Conservation (phyloP, 768 basidiomycete species). For the Boletus patriciae region DNA sequence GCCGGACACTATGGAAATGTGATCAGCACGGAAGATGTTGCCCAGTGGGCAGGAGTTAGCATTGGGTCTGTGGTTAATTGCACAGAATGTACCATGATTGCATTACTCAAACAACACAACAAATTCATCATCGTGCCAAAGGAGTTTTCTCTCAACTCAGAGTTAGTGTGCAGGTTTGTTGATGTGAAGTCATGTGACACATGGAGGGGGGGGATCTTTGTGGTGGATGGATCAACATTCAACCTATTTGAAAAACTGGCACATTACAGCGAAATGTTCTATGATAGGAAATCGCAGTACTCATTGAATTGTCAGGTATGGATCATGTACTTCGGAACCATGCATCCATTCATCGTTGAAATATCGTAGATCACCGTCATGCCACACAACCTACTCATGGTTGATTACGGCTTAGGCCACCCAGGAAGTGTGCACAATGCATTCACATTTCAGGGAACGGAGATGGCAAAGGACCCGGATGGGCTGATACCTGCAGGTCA, state of each 20-base stretch:
- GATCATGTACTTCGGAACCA: too few species aligned
- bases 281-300: background rate
- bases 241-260: background rate
- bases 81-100: background rate
- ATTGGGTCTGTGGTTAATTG: background rate
- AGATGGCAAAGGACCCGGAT: background rate
- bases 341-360: too few species aligned
- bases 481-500: background rate
- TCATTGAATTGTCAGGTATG: background rate
- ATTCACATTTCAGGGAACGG: background rate
- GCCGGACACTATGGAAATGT: too few species aligned
- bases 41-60: background rate
- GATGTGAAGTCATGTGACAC: background rate
- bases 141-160: background rate
- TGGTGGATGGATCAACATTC: background rate
- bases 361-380: background rate
- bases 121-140: background rate
- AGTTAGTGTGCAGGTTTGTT: background rate
- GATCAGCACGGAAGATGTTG: background rate
- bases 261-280: background rate
- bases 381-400: background rate
- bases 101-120: background rate
- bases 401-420: background rate
- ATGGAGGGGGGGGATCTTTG: constrained; percentile 1
- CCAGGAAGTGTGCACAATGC: background rate